phyloP scores from a whole-genome alignment of 2,329 filamentous ascomycete species.

The Madurella fahalii region DNA sequence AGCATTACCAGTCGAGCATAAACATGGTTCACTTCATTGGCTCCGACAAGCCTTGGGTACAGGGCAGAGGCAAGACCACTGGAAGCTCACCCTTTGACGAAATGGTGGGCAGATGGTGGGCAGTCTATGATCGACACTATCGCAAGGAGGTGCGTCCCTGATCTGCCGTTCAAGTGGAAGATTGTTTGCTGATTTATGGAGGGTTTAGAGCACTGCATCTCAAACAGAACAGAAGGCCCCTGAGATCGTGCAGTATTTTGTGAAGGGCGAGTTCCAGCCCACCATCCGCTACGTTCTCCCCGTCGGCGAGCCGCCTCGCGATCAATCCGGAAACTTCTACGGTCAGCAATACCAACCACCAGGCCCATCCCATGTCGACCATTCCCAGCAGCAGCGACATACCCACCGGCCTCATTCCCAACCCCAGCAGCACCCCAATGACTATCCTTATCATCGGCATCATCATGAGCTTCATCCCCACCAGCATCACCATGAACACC shows the following conservation, averaged over 20 bases:
- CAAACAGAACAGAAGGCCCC: conserved; percentile 23
- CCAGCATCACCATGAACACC: conserved; percentile 19
- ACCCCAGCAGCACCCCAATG: conserved; percentile 18
- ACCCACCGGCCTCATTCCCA: conserved; percentile 20
- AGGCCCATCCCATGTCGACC: conserved; percentile 23
- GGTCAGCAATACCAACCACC: conserved; percentile 31
- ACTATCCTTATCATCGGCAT: conserved; percentile 16
- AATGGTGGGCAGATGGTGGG: conserved; percentile 87
- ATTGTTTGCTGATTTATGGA: conserved; percentile 3
- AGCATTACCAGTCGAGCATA: conserved; percentile 86
- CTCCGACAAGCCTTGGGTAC: conserved; percentile 80
- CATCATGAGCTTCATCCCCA: conserved; percentile 17
- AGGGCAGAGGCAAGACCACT: conserved; percentile 52
- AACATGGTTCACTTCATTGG: conserved; percentile 95
- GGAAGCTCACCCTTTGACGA: conserved; percentile 70
- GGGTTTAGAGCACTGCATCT: neutral
- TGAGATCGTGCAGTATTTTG: conserved; percentile 48
- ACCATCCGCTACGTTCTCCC: conserved; percentile 28
- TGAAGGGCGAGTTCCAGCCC: conserved; percentile 50
- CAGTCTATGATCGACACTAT: conserved; percentile 87
- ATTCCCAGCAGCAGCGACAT: conserved; percentile 23
- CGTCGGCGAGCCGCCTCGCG: conserved; percentile 33
- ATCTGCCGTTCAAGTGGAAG: neutral
- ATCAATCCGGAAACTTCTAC: conserved; percentile 23
- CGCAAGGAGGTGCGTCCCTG: conserved; percentile 44